These are phyloP conservation scores for Escovopsis sp. DNA, from an alignment of 2,329 filamentous ascomycete species.

Conservation along the genomic window DNA sequence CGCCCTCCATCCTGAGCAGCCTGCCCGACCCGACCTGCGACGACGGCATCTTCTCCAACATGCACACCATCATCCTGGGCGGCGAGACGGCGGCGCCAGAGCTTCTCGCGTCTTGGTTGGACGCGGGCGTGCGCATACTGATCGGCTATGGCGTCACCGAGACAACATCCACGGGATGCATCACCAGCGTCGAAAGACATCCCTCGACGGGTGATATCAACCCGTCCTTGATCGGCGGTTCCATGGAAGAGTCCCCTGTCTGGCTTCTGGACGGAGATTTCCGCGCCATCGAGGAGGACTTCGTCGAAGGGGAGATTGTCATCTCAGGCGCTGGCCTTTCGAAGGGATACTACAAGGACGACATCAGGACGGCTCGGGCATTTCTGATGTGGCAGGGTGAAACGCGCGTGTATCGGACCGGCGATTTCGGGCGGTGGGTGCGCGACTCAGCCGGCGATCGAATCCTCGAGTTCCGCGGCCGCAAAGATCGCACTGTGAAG, in stretches of 20 bases:
- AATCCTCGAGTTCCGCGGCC: slow-evolving; percentile 3
- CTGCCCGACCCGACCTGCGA: not conserved
- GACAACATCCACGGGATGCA: slow-evolving; percentile 3
- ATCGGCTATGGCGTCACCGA: slow-evolving; percentile 4
- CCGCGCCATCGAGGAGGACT: not conserved
- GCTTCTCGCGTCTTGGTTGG: not conserved
- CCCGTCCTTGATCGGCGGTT: not conserved
- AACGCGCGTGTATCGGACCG: slow-evolving; percentile 1
- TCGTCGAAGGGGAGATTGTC: slow-evolving; percentile 2
- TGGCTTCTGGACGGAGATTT: not conserved
- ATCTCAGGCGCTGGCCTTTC: slow-evolving; percentile 3
- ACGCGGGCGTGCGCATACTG: slow-evolving; percentile 2
- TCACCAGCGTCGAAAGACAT: slow-evolving; percentile 1
- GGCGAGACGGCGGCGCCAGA: slow-evolving; percentile 2
- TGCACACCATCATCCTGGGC: slow-evolving; percentile 3
- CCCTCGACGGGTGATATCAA: not conserved
- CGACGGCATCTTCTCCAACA: not conserved
- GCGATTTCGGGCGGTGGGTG: slow-evolving; percentile 3
- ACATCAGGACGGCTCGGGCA: not conserved
- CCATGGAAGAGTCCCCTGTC: not conserved
- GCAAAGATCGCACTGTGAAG: slow-evolving; percentile 5
- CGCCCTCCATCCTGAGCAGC: slow-evolving; percentile 1
- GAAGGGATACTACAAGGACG: slow-evolving; percentile 2
- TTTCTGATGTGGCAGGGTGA: not conserved
- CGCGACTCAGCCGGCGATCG: slow-evolving; percentile 1